Evolutionary conservation across 1,139 yeast species (phyloP), one percentile per base, ranked within the genome.

Genomic region (Lodderomyces orthopsilosis): DNA sequence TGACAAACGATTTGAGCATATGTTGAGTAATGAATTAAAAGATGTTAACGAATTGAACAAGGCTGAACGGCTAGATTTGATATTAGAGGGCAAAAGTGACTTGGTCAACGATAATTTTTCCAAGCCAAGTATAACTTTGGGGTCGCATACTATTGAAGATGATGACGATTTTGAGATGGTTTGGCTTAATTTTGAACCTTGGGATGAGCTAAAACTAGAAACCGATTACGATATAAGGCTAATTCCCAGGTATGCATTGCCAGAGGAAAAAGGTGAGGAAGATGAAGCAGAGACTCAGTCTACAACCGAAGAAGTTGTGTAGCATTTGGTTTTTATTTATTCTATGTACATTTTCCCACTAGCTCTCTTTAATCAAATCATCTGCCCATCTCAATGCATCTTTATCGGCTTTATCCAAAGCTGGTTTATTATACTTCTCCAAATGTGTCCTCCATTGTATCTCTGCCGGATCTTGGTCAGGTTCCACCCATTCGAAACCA

Each of bases 401-500:
- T 8, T 40, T 45, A 24, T 51, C 47, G 10, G 45, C 45, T 30
- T 46, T 52, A 8, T 44, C 49, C 22, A 66, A 41, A 4, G 47
- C 41, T 10, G 62, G 63, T 35, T 52, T 56, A 34, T 62, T 55
- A 40, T 56, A 60, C 37, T 48, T 46, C 3, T 55, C 53, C 46
- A 68, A 62, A 56, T 70, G 70, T 2, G 57, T 44, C 38, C 70
- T 65, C 88, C 87, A 83, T 26, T 75, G 54, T 19, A 81, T 54
- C 28, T 81, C 86, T 0, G 88, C 89, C 0, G 91, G 91, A 56
- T 85, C 93, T 56, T 81, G 83, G 57, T 85, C 93, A 1, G 91
- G 91, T 54, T 85, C 93, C 5, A 75, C 81, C 87, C 91, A 86
- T 49, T 79, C 84, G 55, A 83, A 85, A 12, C 85, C 85, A 48